Evolutionary conservation across 768 basidiomycete species (phyloP).

Genomic region (Aureoboletus auriporus): DNA sequence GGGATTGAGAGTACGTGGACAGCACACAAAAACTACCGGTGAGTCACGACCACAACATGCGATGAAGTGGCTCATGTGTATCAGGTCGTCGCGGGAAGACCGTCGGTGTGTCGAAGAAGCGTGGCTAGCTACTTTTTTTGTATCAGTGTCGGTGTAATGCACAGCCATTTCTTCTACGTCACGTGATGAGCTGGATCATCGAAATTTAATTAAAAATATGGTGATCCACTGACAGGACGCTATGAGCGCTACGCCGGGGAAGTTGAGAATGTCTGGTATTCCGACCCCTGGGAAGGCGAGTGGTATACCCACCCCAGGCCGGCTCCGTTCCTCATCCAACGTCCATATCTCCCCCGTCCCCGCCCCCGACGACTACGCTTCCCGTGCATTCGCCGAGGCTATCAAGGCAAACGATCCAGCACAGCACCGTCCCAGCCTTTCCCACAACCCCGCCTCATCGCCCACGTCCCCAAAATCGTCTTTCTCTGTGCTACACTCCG

Average conservation of each 20-base stretch:
- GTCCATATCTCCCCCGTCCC: constrained; percentile 31
- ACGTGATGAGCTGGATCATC: constrained; percentile 14
- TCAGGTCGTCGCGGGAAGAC: constrained; percentile 93
- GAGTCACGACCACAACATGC: constrained; percentile 16
- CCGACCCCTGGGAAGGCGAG: constrained; percentile 44
- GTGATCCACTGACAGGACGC: background rate
- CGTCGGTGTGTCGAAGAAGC: constrained; percentile 95
- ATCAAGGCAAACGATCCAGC: constrained; percentile 79
- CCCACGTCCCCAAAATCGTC: constrained; percentile 43
- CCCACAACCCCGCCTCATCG: constrained; percentile 34
- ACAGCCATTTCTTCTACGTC: constrained; percentile 9
- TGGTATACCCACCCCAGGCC: constrained; percentile 67
- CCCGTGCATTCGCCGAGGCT: constrained; percentile 74
- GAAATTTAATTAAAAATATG: background rate
- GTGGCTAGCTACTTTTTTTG: constrained; percentile 37
- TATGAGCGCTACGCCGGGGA: constrained; percentile 45
- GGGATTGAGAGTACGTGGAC: constrained; percentile 94
- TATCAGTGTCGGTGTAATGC: constrained; percentile 2
- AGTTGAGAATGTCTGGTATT: constrained; percentile 38
- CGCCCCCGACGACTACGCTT: constrained; percentile 52
- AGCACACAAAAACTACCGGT: constrained; percentile 99
- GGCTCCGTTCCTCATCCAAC: constrained; percentile 64
- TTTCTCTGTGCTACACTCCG: constrained; percentile 40
- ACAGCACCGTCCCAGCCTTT: constrained; percentile 50
- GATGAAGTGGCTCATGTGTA: background rate